phyloP scores from a whole-genome alignment of 345 rosid species.

The Syzygium oleosum region DNA sequence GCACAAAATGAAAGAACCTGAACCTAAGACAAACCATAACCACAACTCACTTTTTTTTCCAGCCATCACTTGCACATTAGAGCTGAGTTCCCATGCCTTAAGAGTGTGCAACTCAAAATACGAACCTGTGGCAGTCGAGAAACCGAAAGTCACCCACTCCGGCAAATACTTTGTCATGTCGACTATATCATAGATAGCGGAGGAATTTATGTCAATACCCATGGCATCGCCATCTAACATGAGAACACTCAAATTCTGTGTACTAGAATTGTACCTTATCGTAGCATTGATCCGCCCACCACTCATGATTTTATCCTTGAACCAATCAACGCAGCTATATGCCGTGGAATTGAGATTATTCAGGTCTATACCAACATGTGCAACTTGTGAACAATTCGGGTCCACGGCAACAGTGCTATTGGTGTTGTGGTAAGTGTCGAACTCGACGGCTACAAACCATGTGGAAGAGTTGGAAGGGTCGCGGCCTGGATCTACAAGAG shows the following conservation, averaged over 20 bases:
- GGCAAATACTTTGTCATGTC: not conserved
- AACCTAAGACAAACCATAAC: not conserved
- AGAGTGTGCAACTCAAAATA: not conserved
- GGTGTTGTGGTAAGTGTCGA: not conserved
- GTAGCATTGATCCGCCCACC: not conserved
- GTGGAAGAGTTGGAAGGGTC: not conserved
- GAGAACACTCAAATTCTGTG: not conserved
- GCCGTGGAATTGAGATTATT: not conserved
- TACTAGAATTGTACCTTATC: not conserved
- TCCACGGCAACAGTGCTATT: not conserved
- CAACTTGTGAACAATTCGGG: not conserved
- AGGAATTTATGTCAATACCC: not conserved
- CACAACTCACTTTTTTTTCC: not conserved
- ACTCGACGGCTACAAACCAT: not conserved
- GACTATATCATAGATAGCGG: not conserved
- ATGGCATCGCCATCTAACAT: not conserved
- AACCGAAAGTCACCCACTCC: conserved; percentile 12
- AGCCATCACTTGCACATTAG: not conserved
- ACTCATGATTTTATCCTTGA: not conserved
- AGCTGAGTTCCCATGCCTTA: conserved; percentile 5
- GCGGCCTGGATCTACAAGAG: not conserved
- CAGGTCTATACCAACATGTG: conserved; percentile 5
- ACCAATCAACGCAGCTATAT: not conserved
- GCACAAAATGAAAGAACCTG: not conserved
- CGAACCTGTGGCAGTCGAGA: not conserved